Evolutionary conservation across 1,284 basidiomycete genomes (phyloP), one percentile per base, ranked within the genome.

Genomic region (Psilocybe mexicana): DNA sequence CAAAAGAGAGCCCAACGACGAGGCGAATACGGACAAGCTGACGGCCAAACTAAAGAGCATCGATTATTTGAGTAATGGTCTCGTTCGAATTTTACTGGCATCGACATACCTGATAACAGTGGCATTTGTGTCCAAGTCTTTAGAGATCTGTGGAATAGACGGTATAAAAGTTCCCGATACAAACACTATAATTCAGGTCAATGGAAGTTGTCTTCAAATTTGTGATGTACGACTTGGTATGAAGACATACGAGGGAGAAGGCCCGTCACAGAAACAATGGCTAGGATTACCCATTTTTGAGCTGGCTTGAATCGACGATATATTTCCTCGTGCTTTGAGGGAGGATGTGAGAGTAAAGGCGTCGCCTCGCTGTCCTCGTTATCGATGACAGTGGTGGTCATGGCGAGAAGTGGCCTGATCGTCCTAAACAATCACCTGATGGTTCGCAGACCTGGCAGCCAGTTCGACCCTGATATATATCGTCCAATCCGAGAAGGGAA

Each of bases 111-210:
- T 85, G 61, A 91, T 78, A 26, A 86, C 69, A 2, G 78, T 64
- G 0, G 77, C 77, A 0, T 84, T 82, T 0, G 87, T 80, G 36
- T 80, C 57, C 6, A 91, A 72, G 56, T 91, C 88, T 24, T 72
- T 69, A 0, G 86, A 80, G 61, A 92, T 84, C 57, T 85, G 76
- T 0, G 87, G 86, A 48, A 92, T 88, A 0, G 83, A 81, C 0
- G 89, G 90, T 2, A 88, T 77, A 70, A 91, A 90, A 1, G 84
- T 81, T 3, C 85, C 83, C 1, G 84, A 79, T 0, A 88, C 82
- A 66, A 91, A 84, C 28, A 88, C 88, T 91, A 28, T 6, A 23
- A 33, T 33, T 33, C 45, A 6, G 25, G 26, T 2, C 7, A 33
- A 12, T 28, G 38, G 36, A 47, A 14, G 12, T 25, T 25, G 23